Base-by-base conservation (phyloP, 2,329 filamentous ascomycete genomes). In the Parasarocladium wereldwijsianum region DNA sequence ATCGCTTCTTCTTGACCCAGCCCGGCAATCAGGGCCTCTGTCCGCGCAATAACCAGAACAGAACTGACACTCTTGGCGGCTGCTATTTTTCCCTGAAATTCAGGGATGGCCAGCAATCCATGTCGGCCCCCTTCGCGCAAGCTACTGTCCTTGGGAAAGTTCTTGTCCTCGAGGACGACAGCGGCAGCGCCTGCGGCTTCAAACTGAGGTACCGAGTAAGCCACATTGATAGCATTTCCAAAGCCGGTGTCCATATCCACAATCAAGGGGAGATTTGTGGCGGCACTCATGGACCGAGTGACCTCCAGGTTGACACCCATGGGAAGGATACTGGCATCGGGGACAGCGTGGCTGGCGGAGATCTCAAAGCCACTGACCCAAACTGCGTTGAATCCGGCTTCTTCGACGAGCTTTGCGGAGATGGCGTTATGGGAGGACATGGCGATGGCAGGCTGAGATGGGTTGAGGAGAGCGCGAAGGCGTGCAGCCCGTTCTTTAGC, bases 351-450 rank as follows among this genome's bases (percentile, higher is more conserved):
- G 10, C 34, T 36, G 9, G 34, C 36, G 9, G 36, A 38, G 6
- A 38, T 29, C 26, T 38, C 36, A 15, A 38, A 36, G 4, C 36
- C 36, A 11, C 36, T 38, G 22, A 38, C 36, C 36, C 36, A 38
- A 12, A 38, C 34, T 8, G 36, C 36, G 4, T 29, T 25, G 24
- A 36, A 38, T 4, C 36, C 36, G 3, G 36, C 33, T 24, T 38
- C 31, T 21, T 34, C 24, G 28, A 19, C 26, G 17, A 28, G 6
- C 13, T 11, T 19, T 11, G 26, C 26, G 6, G 26, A 28, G 26
- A 28, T 16, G 15, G 26, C 26, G 17, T 28, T 19, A 17, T 28
- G 26, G 6, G 26, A 28, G 15, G 26, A 11, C 26, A 28, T 28
- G 15, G 17, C 26, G 15, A 28, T 28, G 26, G 26, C 26, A 5